phyloP scores from a whole-genome alignment of 352 stramenopile species.

The Phytophthora constricta region DNA sequence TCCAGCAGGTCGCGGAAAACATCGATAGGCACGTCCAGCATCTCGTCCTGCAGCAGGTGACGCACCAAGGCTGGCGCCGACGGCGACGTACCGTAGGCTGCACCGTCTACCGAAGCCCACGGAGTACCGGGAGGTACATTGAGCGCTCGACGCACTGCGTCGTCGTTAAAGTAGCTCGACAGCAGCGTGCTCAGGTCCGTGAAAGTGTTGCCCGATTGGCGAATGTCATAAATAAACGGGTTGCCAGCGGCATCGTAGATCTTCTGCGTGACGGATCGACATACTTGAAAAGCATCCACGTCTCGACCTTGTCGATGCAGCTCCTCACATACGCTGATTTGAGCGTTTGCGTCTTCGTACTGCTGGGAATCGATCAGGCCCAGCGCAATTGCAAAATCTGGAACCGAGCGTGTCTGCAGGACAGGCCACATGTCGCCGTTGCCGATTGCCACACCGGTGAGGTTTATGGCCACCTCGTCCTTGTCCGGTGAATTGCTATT shows the following conservation, averaged over 20 bases:
- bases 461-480: conserved; percentile 61
- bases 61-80: conserved; percentile 64
- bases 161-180: conserved; percentile 85
- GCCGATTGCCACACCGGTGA: conserved; percentile 91
- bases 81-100: conserved; percentile 57
- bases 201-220: conserved; percentile 65
- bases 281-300: conserved; percentile 77
- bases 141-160: conserved; percentile 83
- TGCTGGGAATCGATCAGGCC: conserved; percentile 85
- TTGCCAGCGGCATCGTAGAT: conserved; percentile 82
- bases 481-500: conserved; percentile 59
- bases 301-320: conserved; percentile 75
- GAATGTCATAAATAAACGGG: conserved; percentile 88
- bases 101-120: conserved; percentile 75
- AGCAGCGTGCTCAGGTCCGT: conserved; percentile 54
- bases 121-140: conserved; percentile 76
- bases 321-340: conserved; percentile 81
- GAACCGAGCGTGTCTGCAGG: conserved; percentile 79
- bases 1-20: conserved; percentile 81
- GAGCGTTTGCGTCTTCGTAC: conserved; percentile 74
- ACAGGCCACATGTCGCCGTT: conserved; percentile 90
- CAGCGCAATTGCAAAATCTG: conserved; percentile 82
- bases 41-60: conserved; percentile 78
- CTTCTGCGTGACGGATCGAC: conserved; percentile 70
- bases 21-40: conserved; percentile 79